Conservation (phyloP, 352 stramenopile species). For the Globisporangium yorkense region DNA sequence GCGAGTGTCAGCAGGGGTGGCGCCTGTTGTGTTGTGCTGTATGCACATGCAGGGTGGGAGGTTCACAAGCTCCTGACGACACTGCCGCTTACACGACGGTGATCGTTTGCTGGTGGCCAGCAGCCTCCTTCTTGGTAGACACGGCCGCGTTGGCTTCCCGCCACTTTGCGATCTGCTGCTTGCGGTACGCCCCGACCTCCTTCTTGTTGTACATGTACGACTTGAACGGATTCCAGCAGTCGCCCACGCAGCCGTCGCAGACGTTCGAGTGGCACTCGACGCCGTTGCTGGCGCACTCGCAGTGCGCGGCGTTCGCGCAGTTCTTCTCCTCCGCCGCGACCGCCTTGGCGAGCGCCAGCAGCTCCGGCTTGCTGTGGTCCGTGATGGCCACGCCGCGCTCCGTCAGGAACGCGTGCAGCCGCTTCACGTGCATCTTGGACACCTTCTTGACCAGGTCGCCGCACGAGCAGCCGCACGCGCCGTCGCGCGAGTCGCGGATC, state of each 20-base stretch:
- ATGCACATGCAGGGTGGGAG: too few relatives aligned
- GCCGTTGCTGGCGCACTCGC: slow-evolving; percentile 71
- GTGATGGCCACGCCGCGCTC: slow-evolving; percentile 44
- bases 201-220: slow-evolving; percentile 74
- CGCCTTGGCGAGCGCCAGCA: slow-evolving; percentile 60
- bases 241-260: slow-evolving; percentile 62
- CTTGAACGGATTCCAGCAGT: slow-evolving; percentile 69
- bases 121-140: neutral
- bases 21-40: too few relatives aligned
- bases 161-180: slow-evolving; percentile 64
- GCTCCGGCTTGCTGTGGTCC: slow-evolving; percentile 50
- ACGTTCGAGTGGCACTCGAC: slow-evolving; percentile 71
- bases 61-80: neutral
- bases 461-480: slow-evolving; percentile 69
- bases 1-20: too few relatives aligned
- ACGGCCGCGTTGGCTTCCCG: slow-evolving; percentile 12
- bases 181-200: slow-evolving; percentile 64
- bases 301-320: slow-evolving; percentile 54
- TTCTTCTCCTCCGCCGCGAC: slow-evolving; percentile 67
- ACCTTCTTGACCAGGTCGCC: slow-evolving; percentile 82
- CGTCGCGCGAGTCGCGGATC: slow-evolving; percentile 79
- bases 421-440: slow-evolving; percentile 81
- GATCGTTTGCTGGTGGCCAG: slow-evolving; percentile 17
- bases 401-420: slow-evolving; percentile 59
- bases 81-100: slow-evolving; percentile 22